Conservation (phyloP, 495 filamentous ascomycete species). For the Podospora tetraspora region DNA sequence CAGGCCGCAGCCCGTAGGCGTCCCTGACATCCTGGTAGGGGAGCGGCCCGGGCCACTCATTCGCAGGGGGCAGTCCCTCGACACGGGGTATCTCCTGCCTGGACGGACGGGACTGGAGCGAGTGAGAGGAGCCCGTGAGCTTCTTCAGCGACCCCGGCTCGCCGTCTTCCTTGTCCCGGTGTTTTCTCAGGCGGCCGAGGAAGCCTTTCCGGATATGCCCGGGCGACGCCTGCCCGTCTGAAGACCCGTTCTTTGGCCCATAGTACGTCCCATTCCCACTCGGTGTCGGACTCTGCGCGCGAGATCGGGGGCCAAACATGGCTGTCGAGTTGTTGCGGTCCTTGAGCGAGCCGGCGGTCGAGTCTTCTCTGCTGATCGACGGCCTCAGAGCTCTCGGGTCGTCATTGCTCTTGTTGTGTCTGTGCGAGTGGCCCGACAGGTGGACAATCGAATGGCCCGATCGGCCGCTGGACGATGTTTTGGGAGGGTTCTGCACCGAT, state of each 20-base stretch:
- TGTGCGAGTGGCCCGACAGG: conserved; percentile 47
- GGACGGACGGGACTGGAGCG: conserved; percentile 44
- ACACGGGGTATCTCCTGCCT: conserved; percentile 48
- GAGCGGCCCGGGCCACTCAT: conserved; percentile 38
- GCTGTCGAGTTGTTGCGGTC: conserved; percentile 42
- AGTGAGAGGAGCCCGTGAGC: conserved; percentile 51
- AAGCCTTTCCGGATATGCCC: conserved; percentile 58
- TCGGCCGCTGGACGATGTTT: conserved; percentile 49
- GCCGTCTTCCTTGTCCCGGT: conserved; percentile 56
- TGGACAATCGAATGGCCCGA: conserved; percentile 29
- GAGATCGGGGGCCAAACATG: conserved; percentile 39
- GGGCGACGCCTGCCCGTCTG: conserved; percentile 56
- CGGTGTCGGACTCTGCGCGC: conserved; percentile 71
- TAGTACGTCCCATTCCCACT: conserved; percentile 55
- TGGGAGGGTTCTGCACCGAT: conserved; percentile 37
- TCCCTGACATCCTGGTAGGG: conserved; percentile 15
- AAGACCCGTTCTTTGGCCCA: conserved; percentile 42
- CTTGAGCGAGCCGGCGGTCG: conserved; percentile 46
- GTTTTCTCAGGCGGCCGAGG: conserved; percentile 56
- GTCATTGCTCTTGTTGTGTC: conserved; percentile 71
- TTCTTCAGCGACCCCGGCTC: conserved; percentile 43
- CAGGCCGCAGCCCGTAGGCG: conserved; percentile 28
- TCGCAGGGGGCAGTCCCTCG: conserved; percentile 38
- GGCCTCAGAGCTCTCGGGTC: conserved; percentile 61
- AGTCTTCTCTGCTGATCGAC: conserved; percentile 64